Evolutionary conservation across 768 basidiomycete genomes (phyloP).

Genomic region (Lactarius hatsudake): DNA sequence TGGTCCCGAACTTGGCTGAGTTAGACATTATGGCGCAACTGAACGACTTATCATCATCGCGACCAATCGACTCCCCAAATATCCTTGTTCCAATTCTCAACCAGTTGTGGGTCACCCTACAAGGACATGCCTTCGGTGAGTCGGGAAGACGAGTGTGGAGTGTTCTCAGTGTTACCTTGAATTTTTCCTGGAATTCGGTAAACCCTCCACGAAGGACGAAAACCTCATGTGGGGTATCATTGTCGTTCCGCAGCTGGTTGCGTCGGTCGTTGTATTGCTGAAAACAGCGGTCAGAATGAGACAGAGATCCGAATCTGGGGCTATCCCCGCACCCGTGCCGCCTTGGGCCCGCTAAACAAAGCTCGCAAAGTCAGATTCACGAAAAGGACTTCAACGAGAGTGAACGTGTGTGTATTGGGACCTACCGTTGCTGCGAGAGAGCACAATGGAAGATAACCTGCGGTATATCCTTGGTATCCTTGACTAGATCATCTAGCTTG

Average conservation of each 20-base stretch:
- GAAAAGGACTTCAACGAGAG: not conserved
- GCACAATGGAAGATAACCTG: conserved; percentile 76
- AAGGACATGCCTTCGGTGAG: not conserved
- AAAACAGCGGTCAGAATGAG: conserved; percentile 15
- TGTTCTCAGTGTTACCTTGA: conserved; percentile 46
- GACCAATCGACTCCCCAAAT: conserved; percentile 53
- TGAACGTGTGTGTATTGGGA: conserved; percentile 13
- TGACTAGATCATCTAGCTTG: conserved; percentile 57
- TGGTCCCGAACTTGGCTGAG: not conserved
- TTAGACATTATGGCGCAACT: not conserved
- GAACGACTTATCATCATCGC: conserved; percentile 2
- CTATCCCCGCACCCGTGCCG: conserved; percentile 55
- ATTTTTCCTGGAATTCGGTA: conserved; percentile 63
- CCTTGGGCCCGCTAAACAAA: conserved; percentile 63
- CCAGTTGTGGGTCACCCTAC: conserved; percentile 62
- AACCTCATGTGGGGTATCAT: conserved; percentile 52
- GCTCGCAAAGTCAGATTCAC: conserved; percentile 7
- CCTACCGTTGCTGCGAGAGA: conserved; percentile 73
- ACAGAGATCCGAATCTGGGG: conserved; percentile 9
- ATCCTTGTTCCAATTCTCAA: conserved; percentile 74
- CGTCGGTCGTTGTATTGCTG: conserved; percentile 57
- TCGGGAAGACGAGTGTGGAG: conserved; percentile 13
- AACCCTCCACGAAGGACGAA: conserved; percentile 73
- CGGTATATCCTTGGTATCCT: conserved; percentile 57
- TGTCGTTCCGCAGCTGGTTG: conserved; percentile 50